Base-by-base conservation (phyloP, 129 eudicot genomes). In the Escallonia rubra region DNA sequence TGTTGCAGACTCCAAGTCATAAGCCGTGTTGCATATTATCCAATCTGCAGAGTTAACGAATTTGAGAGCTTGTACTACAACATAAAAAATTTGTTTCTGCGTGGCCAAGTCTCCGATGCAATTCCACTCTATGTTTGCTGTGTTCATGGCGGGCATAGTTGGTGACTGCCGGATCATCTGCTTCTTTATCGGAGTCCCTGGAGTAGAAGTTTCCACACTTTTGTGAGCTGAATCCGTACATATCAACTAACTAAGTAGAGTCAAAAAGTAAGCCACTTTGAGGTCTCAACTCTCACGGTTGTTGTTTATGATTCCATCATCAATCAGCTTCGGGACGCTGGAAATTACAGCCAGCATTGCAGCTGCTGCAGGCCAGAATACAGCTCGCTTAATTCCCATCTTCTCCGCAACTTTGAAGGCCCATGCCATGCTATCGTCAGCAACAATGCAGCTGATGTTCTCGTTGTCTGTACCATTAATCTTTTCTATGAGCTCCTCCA, bases 351-450 rank as follows among this genome's bases (percentile, higher is more conserved):
- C 63, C 73, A 76, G 65, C 6, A 8, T 2, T 0, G 82, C 76
- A 2, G 82, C 79, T 9, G 82, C 65, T 41, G 79, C 79, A 11
- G 86, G 72, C 65, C 43, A 72, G 65, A 80, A 80, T 14, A 75
- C 78, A 43, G 72, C 85, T 34, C 68, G 34, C 13, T 62, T 41
- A 41, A 81, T 67, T 59, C 76, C 78, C 77, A 80, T 38, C n/a
- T 16, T 67, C 56, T 63, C 53, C 9, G 72, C 81, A 14, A 76
- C 75, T 66, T 56, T 42, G 10, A 41, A 64, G 38, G 64, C 68
- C 61, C 71, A 61, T 4, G 72, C 78, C 46, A 67, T 44, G 11
- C 6, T 39, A 40, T 61, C 72, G 67, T 80, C 85, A 50, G 76
- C 72, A 67, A 80, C n/a, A 12, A 81, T 48, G 61, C 85, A 76